A percentile compares a stretch with the other conserved stretches of the same genome.
These are phyloP conservation scores for Sporothrix pseudoabietina DNA, from an alignment of 2,329 filamentous ascomycete species.

Conservation along the genomic window DNA sequence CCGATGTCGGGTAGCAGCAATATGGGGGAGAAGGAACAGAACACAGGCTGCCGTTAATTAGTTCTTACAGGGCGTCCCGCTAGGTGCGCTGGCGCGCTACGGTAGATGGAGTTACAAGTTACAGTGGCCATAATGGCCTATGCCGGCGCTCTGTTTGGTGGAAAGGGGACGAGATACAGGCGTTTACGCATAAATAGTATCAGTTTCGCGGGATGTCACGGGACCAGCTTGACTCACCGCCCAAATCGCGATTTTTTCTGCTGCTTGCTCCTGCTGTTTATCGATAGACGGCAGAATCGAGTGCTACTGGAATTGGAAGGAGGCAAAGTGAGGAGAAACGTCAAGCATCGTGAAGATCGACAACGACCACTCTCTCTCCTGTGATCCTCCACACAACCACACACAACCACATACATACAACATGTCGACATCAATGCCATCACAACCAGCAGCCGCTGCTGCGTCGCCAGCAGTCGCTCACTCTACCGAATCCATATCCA, in stretches of 20 bases:
- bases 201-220: conserved; percentile 5
- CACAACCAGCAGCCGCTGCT: conserved; percentile 14
- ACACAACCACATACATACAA: conserved; percentile 9
- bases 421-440: conserved; percentile 30
- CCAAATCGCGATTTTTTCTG: background rate
- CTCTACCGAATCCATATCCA: background rate
- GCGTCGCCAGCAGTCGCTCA: background rate
- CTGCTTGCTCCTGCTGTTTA: background rate
- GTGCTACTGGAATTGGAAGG: background rate
- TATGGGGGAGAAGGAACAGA: background rate
- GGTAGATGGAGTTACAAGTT: background rate
- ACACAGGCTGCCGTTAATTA: background rate
- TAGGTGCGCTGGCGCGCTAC: background rate
- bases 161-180: background rate
- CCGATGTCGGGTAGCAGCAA: conserved; percentile 15
- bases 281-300: conserved; percentile 15
- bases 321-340: background rate
- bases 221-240: background rate
- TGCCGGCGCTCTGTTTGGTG: background rate
- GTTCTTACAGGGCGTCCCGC: background rate
- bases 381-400: background rate
- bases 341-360: background rate
- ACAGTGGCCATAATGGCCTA: background rate
- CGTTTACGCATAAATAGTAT: too few species aligned
- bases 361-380: background rate